These are phyloP conservation scores for Mariannaea sp. DNA, from an alignment of 2,329 filamentous ascomycete species.

Conservation along the genomic window DNA sequence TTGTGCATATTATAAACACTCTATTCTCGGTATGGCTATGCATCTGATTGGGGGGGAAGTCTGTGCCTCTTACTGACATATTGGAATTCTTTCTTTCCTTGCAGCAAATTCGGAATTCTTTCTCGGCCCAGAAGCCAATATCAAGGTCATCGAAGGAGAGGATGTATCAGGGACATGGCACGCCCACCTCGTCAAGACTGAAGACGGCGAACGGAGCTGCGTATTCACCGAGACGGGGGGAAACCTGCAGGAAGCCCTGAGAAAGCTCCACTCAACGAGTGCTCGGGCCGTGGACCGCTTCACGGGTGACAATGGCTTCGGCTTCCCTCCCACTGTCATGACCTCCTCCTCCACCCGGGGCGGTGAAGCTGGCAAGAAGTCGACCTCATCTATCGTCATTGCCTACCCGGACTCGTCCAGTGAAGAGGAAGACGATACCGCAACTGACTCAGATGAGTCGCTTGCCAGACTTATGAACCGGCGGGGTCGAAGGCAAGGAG, in stretches of 20 bases:
- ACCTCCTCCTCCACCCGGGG: slow-evolving; percentile 12
- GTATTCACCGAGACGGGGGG: slow-evolving; percentile 41
- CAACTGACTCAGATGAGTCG: slow-evolving; percentile 33
- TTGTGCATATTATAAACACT: slow-evolving; percentile 6
- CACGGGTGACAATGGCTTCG: slow-evolving; percentile 43
- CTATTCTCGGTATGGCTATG: slow-evolving; percentile 5
- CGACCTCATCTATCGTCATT: slow-evolving; percentile 27
- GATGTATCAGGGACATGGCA: slow-evolving; percentile 34
- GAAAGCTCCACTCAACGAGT: slow-evolving; percentile 45
- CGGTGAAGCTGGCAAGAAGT: slow-evolving; percentile 16
- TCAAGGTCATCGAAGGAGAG: slow-evolving; percentile 35
- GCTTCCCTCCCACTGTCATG: slow-evolving; percentile 22
- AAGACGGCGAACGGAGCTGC: slow-evolving; percentile 34
- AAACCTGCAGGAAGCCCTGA: slow-evolving; percentile 41
- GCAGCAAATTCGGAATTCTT: slow-evolving; percentile 39
- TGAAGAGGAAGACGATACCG: slow-evolving; percentile 6
- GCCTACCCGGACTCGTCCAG: slow-evolving; percentile 27
- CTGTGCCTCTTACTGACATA: slow-evolving; percentile 3
- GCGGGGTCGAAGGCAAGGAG: slow-evolving; percentile 20
- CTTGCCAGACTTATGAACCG: slow-evolving; percentile 14
- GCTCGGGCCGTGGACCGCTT: slow-evolving; percentile 44
- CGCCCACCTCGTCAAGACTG: slow-evolving; percentile 34
- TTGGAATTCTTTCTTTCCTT: background rate
- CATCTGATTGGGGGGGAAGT: background rate
- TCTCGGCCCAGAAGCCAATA: slow-evolving; percentile 28